Percentiles rank a stretch among this genome's conserved stretches.
Conservation (phyloP, 371 early-diverging fungal genomes). For the Capillidium heterosporum region DNA sequence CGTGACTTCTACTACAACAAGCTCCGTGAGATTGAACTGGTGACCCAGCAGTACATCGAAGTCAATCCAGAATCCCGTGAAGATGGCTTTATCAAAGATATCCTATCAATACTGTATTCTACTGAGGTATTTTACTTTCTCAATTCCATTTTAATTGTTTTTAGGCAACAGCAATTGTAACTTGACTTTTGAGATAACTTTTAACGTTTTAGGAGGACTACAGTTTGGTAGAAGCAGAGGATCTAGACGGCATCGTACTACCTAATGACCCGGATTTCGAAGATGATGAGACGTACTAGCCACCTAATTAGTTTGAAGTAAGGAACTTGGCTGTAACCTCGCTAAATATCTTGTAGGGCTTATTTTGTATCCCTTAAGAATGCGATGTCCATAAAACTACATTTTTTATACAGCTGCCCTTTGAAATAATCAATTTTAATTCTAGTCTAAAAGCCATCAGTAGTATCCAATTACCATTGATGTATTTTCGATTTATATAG, state of each 20-base stretch:
- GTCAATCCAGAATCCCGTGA: slow-evolving; percentile 9
- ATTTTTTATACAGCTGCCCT: too few species aligned
- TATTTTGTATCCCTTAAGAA: too few species aligned
- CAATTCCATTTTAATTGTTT: not conserved
- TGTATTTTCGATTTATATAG: too few species aligned
- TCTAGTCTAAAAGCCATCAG: too few species aligned
- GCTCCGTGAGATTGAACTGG: slow-evolving; percentile 79
- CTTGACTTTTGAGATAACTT: not conserved
- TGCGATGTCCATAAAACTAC: too few species aligned
- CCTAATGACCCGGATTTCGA: not conserved
- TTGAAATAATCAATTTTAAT: too few species aligned
- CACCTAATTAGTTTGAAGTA: not conserved
- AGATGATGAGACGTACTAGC: not conserved
- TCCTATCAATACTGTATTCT: slow-evolving; percentile 67
- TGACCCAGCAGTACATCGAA: slow-evolving; percentile 56
- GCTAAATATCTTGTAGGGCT: too few species aligned
- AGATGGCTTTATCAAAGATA: slow-evolving; percentile 35
- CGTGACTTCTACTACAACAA: slow-evolving; percentile 90
- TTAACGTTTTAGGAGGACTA: slow-evolving; percentile 17
- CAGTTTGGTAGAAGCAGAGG: slow-evolving; percentile 21
- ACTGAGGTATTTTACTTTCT: slow-evolving; percentile 42
- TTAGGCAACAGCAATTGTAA: too few species aligned
- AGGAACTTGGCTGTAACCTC: too few species aligned
- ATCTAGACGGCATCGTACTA: slow-evolving; percentile 1
- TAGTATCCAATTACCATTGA: too few species aligned